Base-by-base conservation (phyloP, 2,329 filamentous ascomycete species). In the Colletotrichum spaethianum region DNA sequence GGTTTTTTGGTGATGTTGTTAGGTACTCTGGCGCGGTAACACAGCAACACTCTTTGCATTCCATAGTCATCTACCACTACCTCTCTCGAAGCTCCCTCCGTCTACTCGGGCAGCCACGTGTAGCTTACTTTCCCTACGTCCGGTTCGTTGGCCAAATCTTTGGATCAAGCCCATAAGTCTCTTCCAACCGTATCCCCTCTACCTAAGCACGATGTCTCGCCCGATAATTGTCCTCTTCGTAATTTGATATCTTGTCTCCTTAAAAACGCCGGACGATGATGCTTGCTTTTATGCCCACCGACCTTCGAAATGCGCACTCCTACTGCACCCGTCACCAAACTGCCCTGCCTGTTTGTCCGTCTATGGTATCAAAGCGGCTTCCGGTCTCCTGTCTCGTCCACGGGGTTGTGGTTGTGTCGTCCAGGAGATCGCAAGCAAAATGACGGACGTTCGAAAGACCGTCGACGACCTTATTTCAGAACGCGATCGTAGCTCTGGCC, bases 401-500 rank as follows among this genome's bases (percentile, higher is more conserved):
- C n/a, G 40, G 9, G 18, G n/a, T 26, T 38, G 26, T 44, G 18
- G n/a, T 26, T 38, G 26, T 44, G 16, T 42, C 40, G 61, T 59
- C 31, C 12, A 46, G 23, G 20, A 55, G 26, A 7, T 52, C 42
- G 16, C 42, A 50, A 11, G 44, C 16, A 26, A 11, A 26, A 46
- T 40, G 18, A 28, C 50, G 31, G 48, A 26, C 62, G 4, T 20
- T 20, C 7, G 14, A 40, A 36, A 36, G 23, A 16, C 20, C 38
- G 23, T 16, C 55, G 28, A 8, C 12, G 28, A 20, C 16, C 40
- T 44, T 85, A 94, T 83, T 91, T 92, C 78, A 94, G 81, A 50
- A 98, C 95, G 63, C 92, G 87, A 75, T 98, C 95, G 79, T 95
- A 99, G 8, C 83, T 82, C 76, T 91, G 87, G 3, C 91, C 92